These are phyloP conservation scores for Salvia hispanica DNA, from an alignment of 257 asterid genomes.

Conservation along the genomic window DNA sequence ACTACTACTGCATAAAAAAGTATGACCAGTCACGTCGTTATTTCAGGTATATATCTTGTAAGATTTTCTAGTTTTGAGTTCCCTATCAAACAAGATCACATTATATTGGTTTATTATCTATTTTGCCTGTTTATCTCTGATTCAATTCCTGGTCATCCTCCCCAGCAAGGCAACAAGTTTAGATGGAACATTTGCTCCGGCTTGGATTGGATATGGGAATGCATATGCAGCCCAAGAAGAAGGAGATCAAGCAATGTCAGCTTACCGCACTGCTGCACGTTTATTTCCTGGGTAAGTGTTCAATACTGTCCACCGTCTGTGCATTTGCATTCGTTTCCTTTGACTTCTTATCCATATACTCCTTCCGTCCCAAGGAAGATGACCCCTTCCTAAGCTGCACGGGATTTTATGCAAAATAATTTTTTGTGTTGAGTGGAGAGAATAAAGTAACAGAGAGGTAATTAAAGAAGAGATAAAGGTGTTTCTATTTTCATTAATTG, in stretches of 20 bases:
- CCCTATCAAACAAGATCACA: neutral
- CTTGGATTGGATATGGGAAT: constrained; percentile 97
- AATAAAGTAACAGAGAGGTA: too few species aligned
- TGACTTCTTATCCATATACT: constrained; percentile 7
- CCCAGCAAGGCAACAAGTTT: constrained; percentile 95
- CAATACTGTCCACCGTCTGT: constrained; percentile 22
- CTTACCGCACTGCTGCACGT: constrained; percentile 98
- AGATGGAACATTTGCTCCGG: constrained; percentile 96
- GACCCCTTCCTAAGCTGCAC: too few species aligned
- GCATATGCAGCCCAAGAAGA: constrained; percentile 95
- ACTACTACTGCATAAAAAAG: constrained; percentile 90
- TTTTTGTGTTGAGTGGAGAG: too few species aligned
- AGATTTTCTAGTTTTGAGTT: constrained; percentile 20
- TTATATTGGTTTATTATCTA: neutral
- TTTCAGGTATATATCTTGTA: constrained; percentile 62
- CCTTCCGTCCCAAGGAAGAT: too few species aligned
- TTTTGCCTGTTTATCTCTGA: constrained; percentile 11
- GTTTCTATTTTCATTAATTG: too few species aligned
- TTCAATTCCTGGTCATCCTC: constrained; percentile 27
- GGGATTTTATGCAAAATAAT: too few species aligned
- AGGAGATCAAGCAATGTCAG: constrained; percentile 99
- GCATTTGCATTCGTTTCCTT: constrained; percentile 11
- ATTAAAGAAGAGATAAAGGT: too few species aligned
- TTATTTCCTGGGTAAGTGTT: constrained; percentile 89
- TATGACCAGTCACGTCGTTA: constrained; percentile 93